Evolutionary conservation across 2,329 filamentous ascomycete species (phyloP), one percentile per base, ranked within the genome.

Genomic region (Huntiella abstrusa): DNA sequence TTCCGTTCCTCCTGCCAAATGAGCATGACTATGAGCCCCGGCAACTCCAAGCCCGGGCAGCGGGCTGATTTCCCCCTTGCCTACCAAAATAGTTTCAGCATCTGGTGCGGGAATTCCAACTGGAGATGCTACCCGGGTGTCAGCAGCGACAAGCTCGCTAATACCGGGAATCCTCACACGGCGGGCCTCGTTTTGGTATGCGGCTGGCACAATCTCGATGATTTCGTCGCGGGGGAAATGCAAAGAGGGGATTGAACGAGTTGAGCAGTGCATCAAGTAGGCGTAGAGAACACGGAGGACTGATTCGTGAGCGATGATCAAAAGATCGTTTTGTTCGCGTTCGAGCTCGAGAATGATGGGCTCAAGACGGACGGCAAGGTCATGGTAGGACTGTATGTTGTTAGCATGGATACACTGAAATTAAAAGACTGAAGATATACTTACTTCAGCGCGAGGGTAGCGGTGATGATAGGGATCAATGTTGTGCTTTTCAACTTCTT

Each of bases 221-320:
- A 98, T 96, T 60, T 98, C 86, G 58, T 98, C 81, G 38, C 91
- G 82, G 3, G 91, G 91, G 57, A 98, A 98, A 53, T 85, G 83
- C 51, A 98, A 74, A 54, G 79, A 81, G 3, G 91, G 91, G 52
- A 98, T 98, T 57, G 93, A 86, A 61, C 81, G 82, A 6, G 92
- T 87, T 59, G 88, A 91, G 64, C 91, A 96, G 55, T 93, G 91
- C 91, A 98, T 98, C 35, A 98, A 70, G 62, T 98, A 98, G 17
- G 87, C 87, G 59, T 98, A 98, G 3, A 98, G 71, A 17, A 98
- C 91, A 38, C 91, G 83, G 41, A 98, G 71, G n/a, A 98, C 91
- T 44, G 85, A 93, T 61, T 98, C 91, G 60, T 98, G 91, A 1
- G 91, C 91, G 54, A 98, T 95, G 58, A 98, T 95, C 45, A 98